Evolutionary conservation across 129 eudicot genomes (phyloP), one percentile per base, ranked within the genome.

Genomic region (Mikania micrantha): DNA sequence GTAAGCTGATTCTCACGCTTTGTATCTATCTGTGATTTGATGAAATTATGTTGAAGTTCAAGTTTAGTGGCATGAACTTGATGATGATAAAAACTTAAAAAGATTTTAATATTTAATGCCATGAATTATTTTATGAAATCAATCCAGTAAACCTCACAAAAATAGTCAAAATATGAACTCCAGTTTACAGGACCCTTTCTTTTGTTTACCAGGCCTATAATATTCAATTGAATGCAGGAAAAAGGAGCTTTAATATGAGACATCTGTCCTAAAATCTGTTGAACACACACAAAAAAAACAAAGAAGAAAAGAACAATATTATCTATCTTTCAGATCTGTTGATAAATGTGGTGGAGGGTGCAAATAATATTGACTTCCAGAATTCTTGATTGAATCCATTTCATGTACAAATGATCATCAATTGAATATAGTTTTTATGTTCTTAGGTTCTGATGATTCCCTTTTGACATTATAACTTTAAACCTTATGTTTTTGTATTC

Each of bases 1-100:
- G 94, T 87, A 47, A 80, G 81, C 64, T 68, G 17, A 7, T 60
- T 45, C 40, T 45, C 62, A 9, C 67, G 53, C 66, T 38, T 29
- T 21, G 17, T 40, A 40, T 48, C 44, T 61, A 6, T 47, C 24
- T 48, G 6, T n/a, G 35, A 63, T 74, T 32, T 10, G 5, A 40
- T 66, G 31, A 4, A 27, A 36, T 24, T 74, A 7, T 39, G 35
- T 22, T 20, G 38, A 68, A 68, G 36, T 45, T 68, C n/a, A 34
- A 49, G 48, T 25, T 4, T n/a, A n/a, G n/a, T n/a, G n/a, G n/a
- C n/a, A n/a, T n/a, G n/a, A n/a, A n/a, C n/a, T n/a, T n/a, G n/a
- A n/a, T n/a, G n/a, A n/a, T n/a, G n/a, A n/a, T n/a, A n/a, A n/a
- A n/a, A n/a, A n/a, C n/a, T n/a, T n/a, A n/a, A n/a, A n/a, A n/a